These are phyloP conservation scores for Phytophthora sp. DNA, from an alignment of 352 stramenopile species.

Conservation along the genomic window DNA sequence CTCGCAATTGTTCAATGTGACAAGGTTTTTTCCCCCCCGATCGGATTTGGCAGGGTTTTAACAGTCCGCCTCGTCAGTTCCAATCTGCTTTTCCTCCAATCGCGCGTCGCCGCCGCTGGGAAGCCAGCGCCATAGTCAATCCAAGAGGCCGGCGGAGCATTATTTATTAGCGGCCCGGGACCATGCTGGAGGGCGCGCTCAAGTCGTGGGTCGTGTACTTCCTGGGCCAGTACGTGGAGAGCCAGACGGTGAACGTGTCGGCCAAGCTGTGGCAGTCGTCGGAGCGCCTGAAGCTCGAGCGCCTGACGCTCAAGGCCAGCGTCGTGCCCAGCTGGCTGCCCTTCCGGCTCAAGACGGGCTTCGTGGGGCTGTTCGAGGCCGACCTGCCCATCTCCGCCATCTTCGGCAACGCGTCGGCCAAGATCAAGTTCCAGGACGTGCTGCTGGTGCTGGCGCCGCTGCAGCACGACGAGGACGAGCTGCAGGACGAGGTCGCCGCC, in stretches of 20 bases:
- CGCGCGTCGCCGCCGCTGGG: too few relatives aligned
- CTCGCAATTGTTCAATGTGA: too few relatives aligned
- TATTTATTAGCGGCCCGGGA: neutral
- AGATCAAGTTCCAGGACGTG: conserved; percentile 90
- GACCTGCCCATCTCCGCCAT: conserved; percentile 88
- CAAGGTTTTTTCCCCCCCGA: neutral
- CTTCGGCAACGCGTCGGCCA: conserved; percentile 77
- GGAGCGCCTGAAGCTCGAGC: conserved; percentile 88
- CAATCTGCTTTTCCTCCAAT: too few relatives aligned
- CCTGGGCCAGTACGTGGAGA: conserved; percentile 89
- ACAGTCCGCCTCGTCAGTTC: neutral
- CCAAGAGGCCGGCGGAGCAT: too few relatives aligned
- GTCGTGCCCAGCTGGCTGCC: conserved; percentile 84
- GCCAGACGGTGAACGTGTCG: conserved; percentile 83
- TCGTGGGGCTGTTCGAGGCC: conserved; percentile 87
- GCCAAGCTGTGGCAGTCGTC: conserved; percentile 89
- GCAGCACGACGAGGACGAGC: conserved; percentile 70
- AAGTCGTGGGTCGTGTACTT: conserved; percentile 90
- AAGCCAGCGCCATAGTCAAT: too few relatives aligned
- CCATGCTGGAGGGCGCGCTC: conserved; percentile 87
- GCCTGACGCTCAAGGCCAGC: conserved; percentile 83
- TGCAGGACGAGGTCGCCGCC: conserved; percentile 63
- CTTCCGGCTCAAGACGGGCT: conserved; percentile 87
- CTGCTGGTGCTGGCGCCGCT: conserved; percentile 79
- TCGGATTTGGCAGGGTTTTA: neutral